Evolutionary conservation across 202 grass and related monocot genomes (phyloP).

Genomic region (Sporobolus alterniflorus): DNA sequence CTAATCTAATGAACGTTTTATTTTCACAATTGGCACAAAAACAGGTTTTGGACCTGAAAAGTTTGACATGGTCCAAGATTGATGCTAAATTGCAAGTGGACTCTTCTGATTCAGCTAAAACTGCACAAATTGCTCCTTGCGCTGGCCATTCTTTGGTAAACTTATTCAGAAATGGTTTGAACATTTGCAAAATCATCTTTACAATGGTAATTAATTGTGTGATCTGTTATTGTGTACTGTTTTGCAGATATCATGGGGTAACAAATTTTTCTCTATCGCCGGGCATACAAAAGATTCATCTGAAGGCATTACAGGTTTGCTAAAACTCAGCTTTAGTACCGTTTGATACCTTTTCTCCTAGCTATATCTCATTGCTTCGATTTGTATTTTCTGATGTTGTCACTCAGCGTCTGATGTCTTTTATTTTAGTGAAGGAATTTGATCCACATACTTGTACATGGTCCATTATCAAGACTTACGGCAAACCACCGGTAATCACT

Average conservation of each 20-base stretch:
- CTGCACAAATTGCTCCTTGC: conserved; percentile 68
- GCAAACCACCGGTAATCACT: conserved; percentile 97
- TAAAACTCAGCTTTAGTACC: conserved; percentile 30
- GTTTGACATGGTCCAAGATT: conserved; percentile 93
- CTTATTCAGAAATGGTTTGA: conserved; percentile 20
- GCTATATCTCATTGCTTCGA: conserved; percentile 27
- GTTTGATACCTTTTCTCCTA: conserved; percentile 11
- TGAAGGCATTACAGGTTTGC: conserved; percentile 85
- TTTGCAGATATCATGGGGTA: conserved; percentile 79
- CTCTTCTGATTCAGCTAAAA: conserved; percentile 53
- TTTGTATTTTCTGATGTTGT: conserved; percentile 36
- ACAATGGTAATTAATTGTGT: conserved; percentile 20
- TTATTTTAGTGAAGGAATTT: conserved; percentile 99
- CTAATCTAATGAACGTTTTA: conserved; percentile 6
- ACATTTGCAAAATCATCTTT: conserved; percentile 31
- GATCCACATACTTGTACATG: conserved; percentile 91
- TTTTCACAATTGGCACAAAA: conserved; percentile 10
- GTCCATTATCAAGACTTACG: conserved; percentile 88
- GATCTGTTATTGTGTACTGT: conserved; percentile 23
- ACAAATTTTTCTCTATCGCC: conserved; percentile 89
- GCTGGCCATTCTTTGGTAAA: conserved; percentile 98
- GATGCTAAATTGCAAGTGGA: conserved; percentile 84
- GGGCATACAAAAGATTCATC: conserved; percentile 97
- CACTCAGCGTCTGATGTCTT: conserved; percentile 43
- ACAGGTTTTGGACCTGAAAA: conserved; percentile 92